These are phyloP conservation scores for Zelopaecilomyces penicillatus DNA, from an alignment of 2,329 filamentous ascomycete genomes.

Conservation along the genomic window DNA sequence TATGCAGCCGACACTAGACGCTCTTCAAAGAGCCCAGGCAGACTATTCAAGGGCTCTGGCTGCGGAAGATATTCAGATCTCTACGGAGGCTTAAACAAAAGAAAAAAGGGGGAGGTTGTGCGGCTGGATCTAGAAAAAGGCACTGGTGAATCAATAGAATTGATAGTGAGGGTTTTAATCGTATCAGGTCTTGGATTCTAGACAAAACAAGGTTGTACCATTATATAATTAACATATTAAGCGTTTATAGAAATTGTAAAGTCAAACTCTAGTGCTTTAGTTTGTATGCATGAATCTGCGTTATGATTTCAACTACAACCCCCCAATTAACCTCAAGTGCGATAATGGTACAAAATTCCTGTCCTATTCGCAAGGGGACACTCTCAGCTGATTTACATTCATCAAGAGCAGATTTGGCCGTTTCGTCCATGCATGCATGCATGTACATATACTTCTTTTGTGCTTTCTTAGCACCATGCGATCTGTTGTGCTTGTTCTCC, in stretches of 20 bases:
- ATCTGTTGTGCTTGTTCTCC: too few species aligned
- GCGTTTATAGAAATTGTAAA: not conserved
- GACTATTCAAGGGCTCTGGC: slow-evolving; percentile 65
- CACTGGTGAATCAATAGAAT: too few species aligned
- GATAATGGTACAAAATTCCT: too few species aligned
- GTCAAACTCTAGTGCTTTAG: not conserved
- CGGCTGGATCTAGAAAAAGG: too few species aligned
- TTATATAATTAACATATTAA: not conserved
- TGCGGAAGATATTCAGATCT: slow-evolving; percentile 47
- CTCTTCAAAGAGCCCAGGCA: slow-evolving; percentile 60
- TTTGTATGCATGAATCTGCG: not conserved
- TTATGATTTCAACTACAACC: not conserved
- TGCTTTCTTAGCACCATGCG: too few species aligned
- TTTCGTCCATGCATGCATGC: too few species aligned
- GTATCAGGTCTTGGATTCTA: not conserved
- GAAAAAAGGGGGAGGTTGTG: not conserved
- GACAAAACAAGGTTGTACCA: not conserved
- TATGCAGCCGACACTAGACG: slow-evolving; percentile 63
- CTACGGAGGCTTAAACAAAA: slow-evolving; percentile 30
- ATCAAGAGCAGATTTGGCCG: too few species aligned
- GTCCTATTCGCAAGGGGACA: too few species aligned
- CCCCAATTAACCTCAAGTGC: too few species aligned
- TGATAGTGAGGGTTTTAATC: too few species aligned
- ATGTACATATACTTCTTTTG: too few species aligned
- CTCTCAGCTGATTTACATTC: too few species aligned